A percentile compares a stretch with the other conserved stretches of the same genome.
phyloP scores from a whole-genome alignment of 148 eudicot species.

The Linanthus parryae region DNA sequence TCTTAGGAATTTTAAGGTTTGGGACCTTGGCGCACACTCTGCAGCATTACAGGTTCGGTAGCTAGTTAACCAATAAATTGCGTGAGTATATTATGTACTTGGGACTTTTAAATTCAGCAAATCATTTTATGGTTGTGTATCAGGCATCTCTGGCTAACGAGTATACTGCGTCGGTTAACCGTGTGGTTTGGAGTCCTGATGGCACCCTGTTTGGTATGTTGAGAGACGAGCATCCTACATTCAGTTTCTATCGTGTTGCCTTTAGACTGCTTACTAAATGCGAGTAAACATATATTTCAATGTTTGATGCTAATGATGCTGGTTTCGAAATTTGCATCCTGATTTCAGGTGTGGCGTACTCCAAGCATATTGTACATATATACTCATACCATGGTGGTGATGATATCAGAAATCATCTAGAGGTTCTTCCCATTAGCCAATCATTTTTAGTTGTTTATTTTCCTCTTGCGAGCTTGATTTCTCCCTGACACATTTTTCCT shows the following conservation, averaged over 20 bases:
- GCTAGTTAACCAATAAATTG: neutral
- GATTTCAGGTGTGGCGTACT: conserved; percentile 81
- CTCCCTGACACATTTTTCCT: neutral
- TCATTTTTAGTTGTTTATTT: neutral
- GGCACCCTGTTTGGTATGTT: conserved; percentile 62
- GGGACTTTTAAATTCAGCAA: neutral
- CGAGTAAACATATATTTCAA: too few species aligned
- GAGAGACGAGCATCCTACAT: too few species aligned
- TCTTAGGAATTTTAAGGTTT: conserved; percentile 67
- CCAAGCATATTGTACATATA: conserved; percentile 83
- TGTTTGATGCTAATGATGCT: neutral
- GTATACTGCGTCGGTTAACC: conserved; percentile 58
- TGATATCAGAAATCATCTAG: conserved; percentile 74
- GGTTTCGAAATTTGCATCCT: conserved; percentile 4
- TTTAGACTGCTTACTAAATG: too few species aligned
- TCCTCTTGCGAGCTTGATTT: neutral
- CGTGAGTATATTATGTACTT: neutral
- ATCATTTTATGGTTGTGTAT: conserved; percentile 8
- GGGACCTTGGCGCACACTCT: conserved; percentile 62
- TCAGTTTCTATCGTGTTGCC: too few species aligned
- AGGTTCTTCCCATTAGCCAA: conserved; percentile 40
- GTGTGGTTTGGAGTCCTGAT: conserved; percentile 82
- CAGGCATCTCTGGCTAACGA: conserved; percentile 59
- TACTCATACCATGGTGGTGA: conserved; percentile 59
- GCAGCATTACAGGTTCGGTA: conserved; percentile 59